phyloP scores from a whole-genome alignment of 768 basidiomycete species.

The Psilocybe cyanescens region DNA sequence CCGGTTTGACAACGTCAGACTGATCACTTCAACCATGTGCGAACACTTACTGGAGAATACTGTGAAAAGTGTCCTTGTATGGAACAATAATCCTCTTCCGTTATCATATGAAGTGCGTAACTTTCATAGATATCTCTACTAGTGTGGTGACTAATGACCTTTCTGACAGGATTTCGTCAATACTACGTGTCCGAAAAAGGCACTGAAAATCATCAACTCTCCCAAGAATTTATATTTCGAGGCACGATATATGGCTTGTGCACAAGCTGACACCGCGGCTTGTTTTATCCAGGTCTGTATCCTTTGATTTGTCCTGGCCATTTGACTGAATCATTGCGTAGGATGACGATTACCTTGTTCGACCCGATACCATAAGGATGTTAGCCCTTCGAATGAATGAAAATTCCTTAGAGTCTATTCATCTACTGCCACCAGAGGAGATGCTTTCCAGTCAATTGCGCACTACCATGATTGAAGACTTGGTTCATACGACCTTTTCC shows the following conservation, averaged over 20 bases:
- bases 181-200: slow-evolving; percentile 43
- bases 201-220: slow-evolving; percentile 60
- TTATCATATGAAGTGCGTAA: slow-evolving; percentile 46
- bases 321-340: slow-evolving; percentile 22
- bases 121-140: background rate
- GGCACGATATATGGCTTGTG: slow-evolving; percentile 63
- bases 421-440: slow-evolving; percentile 65
- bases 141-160: background rate
- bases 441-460: slow-evolving; percentile 58
- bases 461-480: slow-evolving; percentile 36
- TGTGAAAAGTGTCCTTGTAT: slow-evolving; percentile 54
- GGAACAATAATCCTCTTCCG: slow-evolving; percentile 61
- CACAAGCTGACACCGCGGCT: slow-evolving; percentile 49
- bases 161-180: slow-evolving; percentile 42
- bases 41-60: slow-evolving; percentile 44
- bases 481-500: slow-evolving; percentile 58
- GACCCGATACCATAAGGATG: slow-evolving; percentile 56
- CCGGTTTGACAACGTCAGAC: slow-evolving; percentile 61
- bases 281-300: slow-evolving; percentile 63
- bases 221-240: slow-evolving; percentile 61
- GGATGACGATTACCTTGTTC: slow-evolving; percentile 73
- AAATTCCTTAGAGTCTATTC: slow-evolving; percentile 36
- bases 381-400: slow-evolving; percentile 46
- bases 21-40: slow-evolving; percentile 58
- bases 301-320: background rate